Conservation (phyloP, 1,139 yeast species). For the Hansenula lynferdii region DNA sequence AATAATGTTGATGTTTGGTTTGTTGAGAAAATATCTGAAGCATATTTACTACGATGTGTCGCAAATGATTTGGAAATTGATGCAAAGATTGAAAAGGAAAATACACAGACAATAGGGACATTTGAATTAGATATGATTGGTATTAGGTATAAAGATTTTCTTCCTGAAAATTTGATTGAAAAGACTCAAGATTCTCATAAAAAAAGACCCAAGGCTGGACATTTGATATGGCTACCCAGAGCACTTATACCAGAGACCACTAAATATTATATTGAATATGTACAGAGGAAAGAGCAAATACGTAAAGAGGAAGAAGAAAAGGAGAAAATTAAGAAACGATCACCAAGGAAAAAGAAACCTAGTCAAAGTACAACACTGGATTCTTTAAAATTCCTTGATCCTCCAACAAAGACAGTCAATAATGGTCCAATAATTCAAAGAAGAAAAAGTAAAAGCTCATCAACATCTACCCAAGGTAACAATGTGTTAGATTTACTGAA, state of each 20-base stretch:
- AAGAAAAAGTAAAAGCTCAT: background rate
- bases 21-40: constrained; percentile 8
- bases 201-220: constrained; percentile 2
- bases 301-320: constrained; percentile 1
- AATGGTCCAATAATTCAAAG: background rate
- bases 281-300: background rate
- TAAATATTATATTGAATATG: background rate
- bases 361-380: background rate
- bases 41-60: constrained; percentile 10
- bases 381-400: constrained; percentile 2
- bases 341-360: constrained; percentile 2
- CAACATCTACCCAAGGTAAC: background rate
- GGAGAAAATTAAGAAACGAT: background rate
- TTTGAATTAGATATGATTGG: constrained; percentile 6
- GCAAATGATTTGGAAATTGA: background rate
- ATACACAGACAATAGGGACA: constrained; percentile 3
- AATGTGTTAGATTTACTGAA: background rate
- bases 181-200: background rate
- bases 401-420: background rate
- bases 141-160: background rate
- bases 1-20: constrained; percentile 9
- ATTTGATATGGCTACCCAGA: constrained; percentile 5
- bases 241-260: constrained; percentile 2
- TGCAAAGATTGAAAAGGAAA: background rate
- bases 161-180: background rate